These are phyloP conservation scores for Pythium graminicola DNA, from an alignment of 352 stramenopile species.

Conservation along the genomic window DNA sequence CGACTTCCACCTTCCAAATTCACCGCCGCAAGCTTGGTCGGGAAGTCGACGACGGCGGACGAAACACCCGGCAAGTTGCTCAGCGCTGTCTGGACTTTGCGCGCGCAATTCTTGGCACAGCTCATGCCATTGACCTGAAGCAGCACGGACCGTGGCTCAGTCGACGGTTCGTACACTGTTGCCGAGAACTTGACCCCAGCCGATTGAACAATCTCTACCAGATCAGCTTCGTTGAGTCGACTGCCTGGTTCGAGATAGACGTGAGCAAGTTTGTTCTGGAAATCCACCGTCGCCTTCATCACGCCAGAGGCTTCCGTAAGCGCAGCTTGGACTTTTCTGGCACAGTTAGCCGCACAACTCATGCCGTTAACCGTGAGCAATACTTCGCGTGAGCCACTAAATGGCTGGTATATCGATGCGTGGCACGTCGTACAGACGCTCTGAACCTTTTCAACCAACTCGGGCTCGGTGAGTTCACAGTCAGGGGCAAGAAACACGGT, in stretches of 20 bases:
- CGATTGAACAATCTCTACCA: slow-evolving; percentile 45
- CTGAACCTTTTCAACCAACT: slow-evolving; percentile 59
- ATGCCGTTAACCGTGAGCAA: slow-evolving; percentile 62
- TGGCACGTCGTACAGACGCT: slow-evolving; percentile 47
- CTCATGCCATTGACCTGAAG: slow-evolving; percentile 73
- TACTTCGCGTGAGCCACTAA: slow-evolving; percentile 24
- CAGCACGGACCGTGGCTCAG: slow-evolving; percentile 45
- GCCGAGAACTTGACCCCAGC: slow-evolving; percentile 39
- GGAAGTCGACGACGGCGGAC: slow-evolving; percentile 64
- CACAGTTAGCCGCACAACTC: slow-evolving; percentile 78
- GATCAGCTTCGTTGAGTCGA: slow-evolving; percentile 47
- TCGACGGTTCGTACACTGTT: slow-evolving; percentile 70
- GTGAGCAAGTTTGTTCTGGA: slow-evolving; percentile 44
- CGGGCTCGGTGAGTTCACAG: slow-evolving; percentile 50
- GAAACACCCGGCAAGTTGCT: slow-evolving; percentile 47
- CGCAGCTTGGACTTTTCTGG: slow-evolving; percentile 60
- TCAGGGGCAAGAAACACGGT: slow-evolving; percentile 62
- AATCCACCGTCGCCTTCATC: slow-evolving; percentile 64
- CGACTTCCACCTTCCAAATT: slow-evolving; percentile 48
- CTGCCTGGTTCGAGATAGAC: slow-evolving; percentile 57
- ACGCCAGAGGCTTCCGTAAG: slow-evolving; percentile 54
- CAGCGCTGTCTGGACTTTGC: slow-evolving; percentile 64
- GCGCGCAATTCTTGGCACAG: slow-evolving; percentile 74
- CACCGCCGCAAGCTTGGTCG: slow-evolving; percentile 44
- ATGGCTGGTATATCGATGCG: slow-evolving; percentile 38